Base-by-base conservation (phyloP, 192 early-diverging fungal species). In the Haplosporangium gracile region DNA sequence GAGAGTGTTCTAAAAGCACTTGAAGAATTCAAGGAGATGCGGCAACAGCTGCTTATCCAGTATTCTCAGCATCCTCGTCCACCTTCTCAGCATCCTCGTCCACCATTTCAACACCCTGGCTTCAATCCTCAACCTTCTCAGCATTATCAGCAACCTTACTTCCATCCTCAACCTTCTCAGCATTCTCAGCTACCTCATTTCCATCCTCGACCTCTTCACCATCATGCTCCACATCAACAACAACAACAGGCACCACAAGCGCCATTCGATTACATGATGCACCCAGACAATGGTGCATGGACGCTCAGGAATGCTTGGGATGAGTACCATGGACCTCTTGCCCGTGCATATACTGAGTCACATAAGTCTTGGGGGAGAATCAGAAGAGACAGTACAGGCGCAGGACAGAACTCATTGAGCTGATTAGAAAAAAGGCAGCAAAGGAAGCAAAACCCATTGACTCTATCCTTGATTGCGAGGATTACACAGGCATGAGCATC, bases 321-420 rank as follows among this genome's bases (percentile, higher is more conserved):
- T 72, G 71, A 72, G 72, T 73, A 73, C 69, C 72, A 73, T 51
- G 72, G 72, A 29, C 72, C 72, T 34, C 72, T 73, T 73, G 45
- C 45, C 7, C 43, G 72, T 32, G 72, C 72, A 73, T 51, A 73
- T 32, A 20, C 43, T 49, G 45, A 51, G 18, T 73, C 72, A 34
- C 45, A 73, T 45, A 73, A 73, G 72, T 26, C 45, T 53, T 73
- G 72, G 72, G 72, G 24, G 72, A 73, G 45, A 73, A 42, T 51
- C 72, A 73, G 45, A 73, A 73, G 72, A 73, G 72, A 51, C 72
- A 73, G 72, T 73, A 73, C 72, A 73, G 72, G 45, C 72, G 71
- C n/a, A 72, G 71, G n/a, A 51, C 72, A 73, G 72, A 73, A 32
- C 72, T 49, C 72, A 26, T 73, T 4, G 72, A 73, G 29, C 29